Base-by-base conservation (phyloP, 148 eudicot species). In the Polygonum aviculare region DNA sequence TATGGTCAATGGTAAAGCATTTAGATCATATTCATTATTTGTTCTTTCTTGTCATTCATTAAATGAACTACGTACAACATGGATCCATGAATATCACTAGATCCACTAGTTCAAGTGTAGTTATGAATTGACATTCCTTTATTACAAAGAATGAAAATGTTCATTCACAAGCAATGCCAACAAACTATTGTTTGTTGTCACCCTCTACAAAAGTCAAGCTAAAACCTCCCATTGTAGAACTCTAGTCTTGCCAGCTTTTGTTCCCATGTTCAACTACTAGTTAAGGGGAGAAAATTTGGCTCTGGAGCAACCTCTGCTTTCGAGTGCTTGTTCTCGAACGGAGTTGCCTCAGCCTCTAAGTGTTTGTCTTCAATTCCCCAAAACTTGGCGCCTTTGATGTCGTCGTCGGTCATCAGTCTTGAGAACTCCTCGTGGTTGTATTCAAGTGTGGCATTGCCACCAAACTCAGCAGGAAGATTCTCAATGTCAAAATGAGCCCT, bases 391-490 rank as follows among this genome's bases (percentile, higher is more conserved):
- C 87, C 79, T 82, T 87, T 91, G 48, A 82, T 77, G 48, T 91
- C 97, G n/a, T 93, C 98, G 63, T 82, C 81, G 0, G 75, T 76
- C 98, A 93, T 93, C 83, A 86, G 39, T 67, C 79, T 84, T 7
- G 98, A 91, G 77, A 90, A 93, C 55, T 90, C 93, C 75, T 84
- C 88, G 22, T 93, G 98, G 74, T 93, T 90, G 59, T 93, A 95
- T 45, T 89, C 82, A 77, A 95, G 80, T 70, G 91, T 88, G 8
- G 88, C 86, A 44, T 89, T 85, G 5, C 99, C 98, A 15, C 98
- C 99, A 78, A 95, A 95, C 83, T 88, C 97, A 74, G 80, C 81
- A 0, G 98, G 97, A 71, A 95, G 97, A 69, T 95, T 95, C 71
- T 87, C 90, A 18, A 85, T 72, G 80, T 95, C 94, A 38, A 95